Evolutionary conservation across 805 yeast genomes (phyloP).

Genomic region (Limtongia smithiae): DNA sequence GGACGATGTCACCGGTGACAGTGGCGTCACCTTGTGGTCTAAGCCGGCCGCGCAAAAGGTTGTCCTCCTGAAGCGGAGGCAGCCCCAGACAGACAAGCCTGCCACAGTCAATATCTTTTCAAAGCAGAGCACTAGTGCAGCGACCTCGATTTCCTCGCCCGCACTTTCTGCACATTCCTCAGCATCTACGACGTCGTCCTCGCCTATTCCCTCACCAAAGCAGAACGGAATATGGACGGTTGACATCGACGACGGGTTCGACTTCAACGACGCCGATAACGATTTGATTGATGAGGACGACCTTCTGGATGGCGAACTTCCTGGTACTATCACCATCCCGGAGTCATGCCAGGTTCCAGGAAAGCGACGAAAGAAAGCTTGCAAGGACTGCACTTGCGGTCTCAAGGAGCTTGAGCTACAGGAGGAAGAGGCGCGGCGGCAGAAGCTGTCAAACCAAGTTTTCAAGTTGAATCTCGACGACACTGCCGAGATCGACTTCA

Average conservation of each 20-base stretch:
- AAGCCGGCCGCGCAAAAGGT: constrained; percentile 45
- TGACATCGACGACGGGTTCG: constrained; percentile 49
- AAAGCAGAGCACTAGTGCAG: constrained; percentile 15
- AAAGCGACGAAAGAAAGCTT: constrained; percentile 72
- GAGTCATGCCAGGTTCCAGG: constrained; percentile 21
- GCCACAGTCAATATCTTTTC: constrained; percentile 6
- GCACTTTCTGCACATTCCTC: constrained; percentile 46
- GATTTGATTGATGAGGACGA: constrained; percentile 58
- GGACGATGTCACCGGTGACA: constrained; percentile 33
- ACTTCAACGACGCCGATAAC: constrained; percentile 53
- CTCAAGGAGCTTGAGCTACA: constrained; percentile 73
- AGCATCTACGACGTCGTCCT: constrained; percentile 39
- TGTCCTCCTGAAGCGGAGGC: constrained; percentile 18
- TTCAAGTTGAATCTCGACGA: constrained; percentile 63
- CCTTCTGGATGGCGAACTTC: constrained; percentile 45
- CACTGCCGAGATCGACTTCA: constrained; percentile 86
- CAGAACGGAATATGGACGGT: constrained; percentile 43
- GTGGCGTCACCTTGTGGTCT: constrained; percentile 45
- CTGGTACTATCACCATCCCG: constrained; percentile 35
- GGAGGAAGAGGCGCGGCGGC: constrained; percentile 45
- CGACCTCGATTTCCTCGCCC: constrained; percentile 32
- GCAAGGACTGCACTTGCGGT: constrained; percentile 98
- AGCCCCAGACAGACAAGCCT: constrained; percentile 5
- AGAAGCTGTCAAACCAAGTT: constrained; percentile 41
- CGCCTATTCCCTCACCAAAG: constrained; percentile 38